Conservation (phyloP, 768 basidiomycete genomes). For the Hortiboletus campestris region DNA sequence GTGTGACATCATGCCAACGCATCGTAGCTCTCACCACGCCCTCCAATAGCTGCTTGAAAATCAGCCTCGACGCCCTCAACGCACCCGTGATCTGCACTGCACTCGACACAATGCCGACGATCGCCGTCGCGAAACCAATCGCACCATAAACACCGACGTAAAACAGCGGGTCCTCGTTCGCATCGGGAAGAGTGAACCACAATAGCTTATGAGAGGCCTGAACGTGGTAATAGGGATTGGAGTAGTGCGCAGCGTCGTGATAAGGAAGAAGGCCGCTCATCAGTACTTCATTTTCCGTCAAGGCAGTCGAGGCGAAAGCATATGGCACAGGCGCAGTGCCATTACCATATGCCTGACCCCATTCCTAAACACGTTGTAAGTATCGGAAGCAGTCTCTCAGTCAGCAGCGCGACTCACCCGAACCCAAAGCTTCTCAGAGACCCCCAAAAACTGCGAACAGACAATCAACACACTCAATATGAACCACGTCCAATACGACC, state of each 20-base stretch:
- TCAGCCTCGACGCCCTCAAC: conserved; percentile 34
- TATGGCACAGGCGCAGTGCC: conserved; percentile 5
- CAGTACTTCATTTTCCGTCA: conserved; percentile 30
- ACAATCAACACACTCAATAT: conserved; percentile 22
- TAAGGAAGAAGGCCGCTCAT: conserved; percentile 26
- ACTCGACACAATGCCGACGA: conserved; percentile 45
- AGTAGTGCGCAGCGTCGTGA: conserved; percentile 15
- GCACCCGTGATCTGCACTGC: conserved; percentile 59
- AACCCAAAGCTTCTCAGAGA: conserved; percentile 33
- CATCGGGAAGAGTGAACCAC: conserved; percentile 42
- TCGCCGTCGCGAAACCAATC: conserved; percentile 51
- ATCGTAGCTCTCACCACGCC: conserved; percentile 80
- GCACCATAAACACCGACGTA: conserved; percentile 67
- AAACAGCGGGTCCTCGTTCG: conserved; percentile 62
- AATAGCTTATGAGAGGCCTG: conserved; percentile 3
- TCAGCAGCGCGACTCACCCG: conserved; percentile 12
- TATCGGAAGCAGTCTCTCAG: not conserved
- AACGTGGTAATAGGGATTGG: conserved; percentile 18
- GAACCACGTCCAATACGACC: conserved; percentile 34
- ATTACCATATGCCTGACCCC: conserved; percentile 27
- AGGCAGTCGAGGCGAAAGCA: conserved; percentile 17
- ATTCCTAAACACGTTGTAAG: conserved; percentile 19
- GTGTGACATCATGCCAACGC: conserved; percentile 82
- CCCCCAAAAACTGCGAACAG: conserved; percentile 25
- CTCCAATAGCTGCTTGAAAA: conserved; percentile 54